Evolutionary conservation across 371 early-diverging fungal species (phyloP), one percentile per base, ranked within the genome.

Genomic region (Batkoa obscura): DNA sequence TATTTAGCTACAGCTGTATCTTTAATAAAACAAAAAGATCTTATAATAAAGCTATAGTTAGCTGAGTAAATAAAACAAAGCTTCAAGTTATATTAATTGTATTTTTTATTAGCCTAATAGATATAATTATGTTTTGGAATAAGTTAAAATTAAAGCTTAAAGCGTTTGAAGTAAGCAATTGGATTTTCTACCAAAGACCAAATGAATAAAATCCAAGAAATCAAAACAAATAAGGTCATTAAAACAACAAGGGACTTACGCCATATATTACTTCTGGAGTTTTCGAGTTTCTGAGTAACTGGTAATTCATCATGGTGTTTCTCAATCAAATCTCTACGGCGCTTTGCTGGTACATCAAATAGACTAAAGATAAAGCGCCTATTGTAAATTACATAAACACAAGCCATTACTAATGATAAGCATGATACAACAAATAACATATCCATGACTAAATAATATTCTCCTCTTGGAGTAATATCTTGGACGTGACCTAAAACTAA

Each of bases 151-250:
- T 23, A 23, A 23, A 23, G 23, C 23, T 23, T 23, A 23, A 23
- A 23, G 23, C 23, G 23, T 23, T 23, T 23, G 23, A 23, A 23
- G 23, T 23, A 23, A 23, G 23, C 23, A 23, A 39, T 8, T 33
- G 53, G 53, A 31, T 39, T 53, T n/a, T 53, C 53, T 8, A 53
- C 35, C 15, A 53, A 31, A 15, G 53, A 53, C 53, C 53, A 53
- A 39, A 34, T 41, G 53, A 53, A 53, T 17, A 41, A 17, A 9
- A 30, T 39, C 35, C 35, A 37, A 35, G 15, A 32, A 5, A 53
- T 35, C 9, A 53, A 6, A 39, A 53, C 30, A 3, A 53, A 30
- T 3, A 30, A 17, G 10, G 6, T 30, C 53, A 53, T 53, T 2
- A 35, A 6, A 2, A 8, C 35, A 10, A 53, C 38, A 10, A 53